phyloP scores from a whole-genome alignment of 495 filamentous ascomycete species.

The Entonaema liquescens region DNA sequence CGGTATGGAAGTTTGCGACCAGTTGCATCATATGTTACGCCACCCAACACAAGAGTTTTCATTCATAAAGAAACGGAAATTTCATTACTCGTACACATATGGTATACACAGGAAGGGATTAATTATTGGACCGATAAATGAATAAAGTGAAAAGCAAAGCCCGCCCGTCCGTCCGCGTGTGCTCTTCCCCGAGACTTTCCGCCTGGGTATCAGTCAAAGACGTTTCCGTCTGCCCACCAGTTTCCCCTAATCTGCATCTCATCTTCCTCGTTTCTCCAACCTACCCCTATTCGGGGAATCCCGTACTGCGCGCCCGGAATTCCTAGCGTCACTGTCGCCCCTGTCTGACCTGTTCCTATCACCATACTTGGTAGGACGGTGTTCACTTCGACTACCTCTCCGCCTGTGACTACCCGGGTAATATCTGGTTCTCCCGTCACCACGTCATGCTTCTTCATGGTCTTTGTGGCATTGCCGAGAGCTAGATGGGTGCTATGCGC shows the following conservation, averaged over 20 bases:
- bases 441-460: neutral
- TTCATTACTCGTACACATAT: neutral
- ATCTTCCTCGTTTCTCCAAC: constrained; percentile 15
- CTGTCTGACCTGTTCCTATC: neutral
- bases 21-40: neutral
- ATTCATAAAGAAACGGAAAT: neutral
- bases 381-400: neutral
- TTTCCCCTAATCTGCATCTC: neutral
- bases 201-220: neutral
- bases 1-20: neutral
- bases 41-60: neutral
- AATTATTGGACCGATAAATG: neutral
- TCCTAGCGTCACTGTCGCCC: constrained; percentile 3
- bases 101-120: neutral
- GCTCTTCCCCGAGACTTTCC: neutral
- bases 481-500: neutral
- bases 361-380: neutral
- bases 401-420: neutral
- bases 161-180: neutral
- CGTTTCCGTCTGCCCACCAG: neutral
- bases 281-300: constrained; percentile 15
- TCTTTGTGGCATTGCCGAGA: neutral
- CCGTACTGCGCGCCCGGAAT: constrained; percentile 14
- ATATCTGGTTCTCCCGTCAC: neutral
- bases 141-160: neutral